These are phyloP conservation scores for Fusarium aywerte DNA, from an alignment of 2,329 filamentous ascomycete species.

Conservation along the genomic window DNA sequence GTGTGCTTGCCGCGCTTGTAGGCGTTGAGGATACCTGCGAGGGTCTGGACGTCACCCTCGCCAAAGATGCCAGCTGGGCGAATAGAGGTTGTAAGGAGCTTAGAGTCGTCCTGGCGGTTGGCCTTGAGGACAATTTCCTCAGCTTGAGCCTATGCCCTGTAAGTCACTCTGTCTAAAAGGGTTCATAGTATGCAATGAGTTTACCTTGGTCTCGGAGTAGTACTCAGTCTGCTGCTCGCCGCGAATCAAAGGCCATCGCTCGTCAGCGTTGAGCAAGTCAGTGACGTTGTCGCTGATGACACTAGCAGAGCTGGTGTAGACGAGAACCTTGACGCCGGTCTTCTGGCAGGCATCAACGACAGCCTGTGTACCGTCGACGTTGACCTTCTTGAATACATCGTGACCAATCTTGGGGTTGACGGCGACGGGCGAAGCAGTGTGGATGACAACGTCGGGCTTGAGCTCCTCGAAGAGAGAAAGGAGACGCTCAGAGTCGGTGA, in stretches of 20 bases:
- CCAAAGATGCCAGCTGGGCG: slow-evolving; percentile 92
- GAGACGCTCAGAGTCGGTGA: slow-evolving; percentile 73
- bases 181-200: not conserved
- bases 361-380: slow-evolving; percentile 84
- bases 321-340: slow-evolving; percentile 79
- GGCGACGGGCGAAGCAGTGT: slow-evolving; percentile 81
- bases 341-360: slow-evolving; percentile 78
- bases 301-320: slow-evolving; percentile 91
- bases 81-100: slow-evolving; percentile 80
- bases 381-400: slow-evolving; percentile 80
- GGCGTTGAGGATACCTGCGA: slow-evolving; percentile 78
- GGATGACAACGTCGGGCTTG: slow-evolving; percentile 85
- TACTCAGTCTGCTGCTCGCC: slow-evolving; percentile 79
- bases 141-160: slow-evolving; percentile 69
- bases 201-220: slow-evolving; percentile 90
- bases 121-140: slow-evolving; percentile 83
- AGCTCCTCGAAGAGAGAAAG: slow-evolving; percentile 71
- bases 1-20: slow-evolving; percentile 75
- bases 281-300: slow-evolving; percentile 83
- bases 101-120: slow-evolving; percentile 68
- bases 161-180: not conserved
- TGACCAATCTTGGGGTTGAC: slow-evolving; percentile 66
- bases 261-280: slow-evolving; percentile 86
- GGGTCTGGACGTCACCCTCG: slow-evolving; percentile 82
- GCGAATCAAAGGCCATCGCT: slow-evolving; percentile 80